phyloP scores from a whole-genome alignment of 768 basidiomycete species.

The Rhodotorula taiwanensis region DNA sequence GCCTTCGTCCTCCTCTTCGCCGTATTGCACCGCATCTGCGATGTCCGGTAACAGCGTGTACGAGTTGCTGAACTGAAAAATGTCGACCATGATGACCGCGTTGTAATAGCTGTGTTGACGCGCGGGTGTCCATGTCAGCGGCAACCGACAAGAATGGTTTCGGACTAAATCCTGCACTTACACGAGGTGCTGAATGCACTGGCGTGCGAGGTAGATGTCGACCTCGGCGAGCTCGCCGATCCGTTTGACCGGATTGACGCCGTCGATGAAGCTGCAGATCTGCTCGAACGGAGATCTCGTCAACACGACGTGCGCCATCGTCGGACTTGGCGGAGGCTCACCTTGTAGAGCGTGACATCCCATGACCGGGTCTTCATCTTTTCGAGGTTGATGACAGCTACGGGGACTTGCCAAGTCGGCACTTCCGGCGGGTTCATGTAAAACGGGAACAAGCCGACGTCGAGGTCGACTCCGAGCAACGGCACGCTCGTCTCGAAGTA shows the following conservation, averaged over 20 bases:
- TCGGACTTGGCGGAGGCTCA: too few species aligned
- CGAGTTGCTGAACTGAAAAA: slow-evolving; percentile 97
- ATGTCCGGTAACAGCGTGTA: slow-evolving; percentile 83
- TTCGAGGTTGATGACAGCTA: slow-evolving; percentile 74
- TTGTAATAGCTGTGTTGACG: slow-evolving; percentile 71
- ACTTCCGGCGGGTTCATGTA: slow-evolving; percentile 88
- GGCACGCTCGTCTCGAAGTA: slow-evolving; percentile 92
- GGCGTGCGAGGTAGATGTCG: slow-evolving; percentile 69
- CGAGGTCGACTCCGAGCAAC: slow-evolving; percentile 83
- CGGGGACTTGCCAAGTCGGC: slow-evolving; percentile 90
- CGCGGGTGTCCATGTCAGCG: neutral
- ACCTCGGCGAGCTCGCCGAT: slow-evolving; percentile 90
- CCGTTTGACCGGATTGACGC: slow-evolving; percentile 79
- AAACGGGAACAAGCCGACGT: slow-evolving; percentile 91
- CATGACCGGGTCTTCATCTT: slow-evolving; percentile 82
- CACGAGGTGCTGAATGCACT: slow-evolving; percentile 87
- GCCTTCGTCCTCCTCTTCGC: slow-evolving; percentile 48
- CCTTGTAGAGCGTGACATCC: slow-evolving; percentile 91
- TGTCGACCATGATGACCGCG: slow-evolving; percentile 91
- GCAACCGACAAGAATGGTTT: too few species aligned
- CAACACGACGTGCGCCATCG: too few species aligned
- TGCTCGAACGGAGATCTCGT: too few species aligned
- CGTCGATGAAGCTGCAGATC: slow-evolving; percentile 75
- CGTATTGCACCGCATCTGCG: slow-evolving; percentile 67
- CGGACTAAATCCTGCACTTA: slow-evolving; percentile 49